Evolutionary conservation across 192 early-diverging fungal genomes (phyloP).

Genomic region (Entrophospora sp.): DNA sequence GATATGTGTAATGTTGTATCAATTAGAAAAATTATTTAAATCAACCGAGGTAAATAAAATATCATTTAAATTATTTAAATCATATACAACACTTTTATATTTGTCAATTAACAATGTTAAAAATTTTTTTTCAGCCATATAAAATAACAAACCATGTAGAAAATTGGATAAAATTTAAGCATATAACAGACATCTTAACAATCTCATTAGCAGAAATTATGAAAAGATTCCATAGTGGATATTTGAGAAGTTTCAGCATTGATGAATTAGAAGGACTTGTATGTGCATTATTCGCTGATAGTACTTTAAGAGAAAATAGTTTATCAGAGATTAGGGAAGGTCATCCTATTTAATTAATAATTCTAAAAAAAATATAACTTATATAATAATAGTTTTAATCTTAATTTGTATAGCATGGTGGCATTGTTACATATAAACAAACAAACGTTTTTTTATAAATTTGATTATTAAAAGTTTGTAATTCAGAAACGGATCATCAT

Average conservation of each 20-base stretch:
- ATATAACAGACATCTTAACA: slow-evolving; percentile 43
- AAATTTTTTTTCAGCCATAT: not conserved
- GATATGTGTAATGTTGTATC: slow-evolving; percentile 28
- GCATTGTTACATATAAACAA: no score
- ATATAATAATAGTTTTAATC: no score
- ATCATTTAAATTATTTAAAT: no score
- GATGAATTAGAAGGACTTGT: slow-evolving; percentile 40
- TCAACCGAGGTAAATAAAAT: slow-evolving; percentile 22
- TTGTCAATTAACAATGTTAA: not conserved
- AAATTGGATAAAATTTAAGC: slow-evolving; percentile 44
- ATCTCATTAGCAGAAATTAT: slow-evolving; percentile 48
- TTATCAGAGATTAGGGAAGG: slow-evolving; percentile 42
- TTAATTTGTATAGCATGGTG: no score
- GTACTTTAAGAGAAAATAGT: slow-evolving; percentile 35
- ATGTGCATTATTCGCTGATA: slow-evolving; percentile 50
- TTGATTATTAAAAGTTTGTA: no score
- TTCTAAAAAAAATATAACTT: no score
- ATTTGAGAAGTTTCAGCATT: slow-evolving; percentile 36
- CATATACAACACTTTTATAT: not conserved
- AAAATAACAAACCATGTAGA: not conserved
- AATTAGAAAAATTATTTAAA: slow-evolving; percentile 30
- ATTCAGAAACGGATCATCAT: no score
- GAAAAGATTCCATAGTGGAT: slow-evolving; percentile 35
- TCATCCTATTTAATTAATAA: slow-evolving; percentile 27
- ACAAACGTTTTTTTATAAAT: no score